Evolutionary conservation across 345 rosid species (phyloP), one percentile per base, ranked within the genome.

Genomic region (Syzygium jambos): DNA sequence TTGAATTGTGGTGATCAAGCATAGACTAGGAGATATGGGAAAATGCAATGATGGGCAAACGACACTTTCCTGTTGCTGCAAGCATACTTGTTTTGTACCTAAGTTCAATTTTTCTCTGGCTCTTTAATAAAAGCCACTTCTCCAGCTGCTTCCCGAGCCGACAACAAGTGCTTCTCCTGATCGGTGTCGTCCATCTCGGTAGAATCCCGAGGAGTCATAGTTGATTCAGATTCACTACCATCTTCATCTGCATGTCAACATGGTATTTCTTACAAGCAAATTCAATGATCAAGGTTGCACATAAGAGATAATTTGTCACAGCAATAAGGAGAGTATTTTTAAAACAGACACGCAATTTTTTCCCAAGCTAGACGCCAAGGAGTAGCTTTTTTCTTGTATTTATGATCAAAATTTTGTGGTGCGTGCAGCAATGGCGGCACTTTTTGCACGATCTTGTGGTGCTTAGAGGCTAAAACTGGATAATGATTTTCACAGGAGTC

Each of bases 41-140:
- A 34, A 73, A 73, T 73, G 80, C 80, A 73, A 73, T 9, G 80
- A 73, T 19, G 49, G 80, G 80, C 49, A 34, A 65, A 68, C 80
- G 46, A 17, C 46, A 68, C 25, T 68, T 68, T 68, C 43, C 46
- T 68, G 80, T 68, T 17, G 80, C 80, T 34, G 80, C 80, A 38
- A 73, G 80, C 80, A 17, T 5, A 38, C 25, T 34, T 73, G 80
- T 73, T 73, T 73, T 73, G 13, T 34, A 68, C 80, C 80, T 34
- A 73, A 73, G 14, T 34, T 34, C 49, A 34, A 34, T 34, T 34
- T 54, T 85, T 86, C 55, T 86, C 80, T 16, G 87, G 63, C 89
- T 93, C 96, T 89, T 87, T 94, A 51, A 94, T 90, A 87, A 95
- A 94, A 87, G 95, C 61, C 87, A 95, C 90, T n/a, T 93, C 94